Base-by-base conservation (phyloP, 345 rosid genomes). In the Raphanus raphanistrum region DNA sequence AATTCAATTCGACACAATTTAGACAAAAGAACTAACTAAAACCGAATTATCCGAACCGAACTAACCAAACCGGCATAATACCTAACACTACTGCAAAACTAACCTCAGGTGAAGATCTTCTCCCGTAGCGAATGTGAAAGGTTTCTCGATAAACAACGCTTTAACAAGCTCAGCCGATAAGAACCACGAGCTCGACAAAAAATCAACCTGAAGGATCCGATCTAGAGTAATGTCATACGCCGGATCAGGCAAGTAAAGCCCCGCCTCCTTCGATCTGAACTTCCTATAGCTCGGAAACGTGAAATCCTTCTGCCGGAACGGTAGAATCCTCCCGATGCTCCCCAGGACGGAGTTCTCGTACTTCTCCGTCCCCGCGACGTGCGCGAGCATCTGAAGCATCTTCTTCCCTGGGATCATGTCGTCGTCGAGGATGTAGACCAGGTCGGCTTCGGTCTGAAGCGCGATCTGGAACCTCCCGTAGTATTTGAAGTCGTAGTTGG, bases 81-180 rank as follows among this genome's bases (percentile, higher is more conserved):
- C 55, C 21, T n/a, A 13, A 48, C 54, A 13, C 2, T 45, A 45
- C 6, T 48, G 55, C 17, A 60, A 60, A 59, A 36, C 68, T 73
- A 38, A 91, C 99, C 99, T 95, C 3, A 95, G 85, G 77, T 95
- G 99, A 64, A 95, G 94, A 89, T 95, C 99, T 85, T 95, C 99
- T 1, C 99, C 99, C 0, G 99, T 95, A 80, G 82, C 79, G 86
- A 95, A 92, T 10, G 99, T 95, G 85, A 90, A 85, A 0, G 99
- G 99, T 0, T 88, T 88, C 52, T 95, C 99, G 3, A 88, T 89
- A 82, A 95, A 95, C 10, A 95, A 88, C 0, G 96, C 76, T 87
- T 92, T 95, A 4, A 95, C 92, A 27, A 92, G 94, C 79, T 91
- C 97, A n/a, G 98, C 92, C 6, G 99, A 88, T 15, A 95, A 65